Percentiles rank a stretch among this genome's conserved stretches.
These are phyloP conservation scores for Diphasiastrum complanatum DNA, from an alignment of 83 land plant genomes.

Conservation along the genomic window DNA sequence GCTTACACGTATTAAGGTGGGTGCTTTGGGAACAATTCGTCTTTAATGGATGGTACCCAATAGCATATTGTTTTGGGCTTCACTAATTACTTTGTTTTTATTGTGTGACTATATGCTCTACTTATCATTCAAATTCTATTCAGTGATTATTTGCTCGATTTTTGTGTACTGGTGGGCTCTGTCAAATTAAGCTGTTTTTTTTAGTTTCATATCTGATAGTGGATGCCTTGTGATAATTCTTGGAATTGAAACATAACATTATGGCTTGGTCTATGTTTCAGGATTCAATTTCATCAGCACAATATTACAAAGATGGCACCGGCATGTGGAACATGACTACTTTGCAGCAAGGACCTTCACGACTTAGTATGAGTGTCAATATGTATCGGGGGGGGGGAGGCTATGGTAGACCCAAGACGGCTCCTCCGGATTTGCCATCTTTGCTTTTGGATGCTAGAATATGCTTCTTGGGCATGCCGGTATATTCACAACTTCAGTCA, in stretches of 20 bases:
- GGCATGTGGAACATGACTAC: slow-evolving; percentile 56
- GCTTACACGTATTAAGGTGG: too few relatives aligned
- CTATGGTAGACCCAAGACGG: slow-evolving; percentile 49
- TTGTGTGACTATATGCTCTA: too few relatives aligned
- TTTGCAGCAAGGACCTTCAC: slow-evolving; percentile 42
- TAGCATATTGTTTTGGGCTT: too few relatives aligned
- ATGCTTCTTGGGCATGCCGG: slow-evolving; percentile 78
- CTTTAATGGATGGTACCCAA: too few relatives aligned
- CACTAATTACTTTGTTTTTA: too few relatives aligned
- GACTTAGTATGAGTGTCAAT: slow-evolving; percentile 63
- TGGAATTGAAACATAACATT: not conserved
- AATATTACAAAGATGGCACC: slow-evolving; percentile 48
- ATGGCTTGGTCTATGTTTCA: slow-evolving; percentile 17
- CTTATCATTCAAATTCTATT: too few relatives aligned
- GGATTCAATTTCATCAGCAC: slow-evolving; percentile 73
- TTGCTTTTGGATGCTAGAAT: slow-evolving; percentile 81
- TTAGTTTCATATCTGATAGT: too few relatives aligned
- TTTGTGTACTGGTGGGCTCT: too few relatives aligned
- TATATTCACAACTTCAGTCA: slow-evolving; percentile 23
- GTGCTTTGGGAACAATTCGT: too few relatives aligned
- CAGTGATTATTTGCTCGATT: too few relatives aligned
- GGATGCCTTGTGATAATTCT: too few relatives aligned
- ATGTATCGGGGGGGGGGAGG: slow-evolving; percentile 74
- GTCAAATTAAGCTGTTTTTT: too few relatives aligned
- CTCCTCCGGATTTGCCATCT: slow-evolving; percentile 93